Conservation (phyloP, 495 filamentous ascomycete genomes). For the Neurospora tetrasperma region DNA sequence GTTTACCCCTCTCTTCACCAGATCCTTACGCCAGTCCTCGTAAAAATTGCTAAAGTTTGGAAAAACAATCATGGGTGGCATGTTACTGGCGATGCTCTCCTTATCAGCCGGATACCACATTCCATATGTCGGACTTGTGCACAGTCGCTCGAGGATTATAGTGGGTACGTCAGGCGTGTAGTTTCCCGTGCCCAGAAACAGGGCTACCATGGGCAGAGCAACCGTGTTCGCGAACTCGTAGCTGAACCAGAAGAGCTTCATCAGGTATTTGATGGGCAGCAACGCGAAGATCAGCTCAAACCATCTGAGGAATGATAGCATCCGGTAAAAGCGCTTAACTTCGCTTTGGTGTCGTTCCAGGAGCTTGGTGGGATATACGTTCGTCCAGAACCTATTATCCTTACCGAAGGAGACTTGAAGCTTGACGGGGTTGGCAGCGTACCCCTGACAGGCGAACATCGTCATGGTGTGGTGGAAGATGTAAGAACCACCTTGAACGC, state of each 20-base stretch:
- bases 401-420: conserved; percentile 79
- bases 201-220: conserved; percentile 59
- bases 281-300: conserved; percentile 63
- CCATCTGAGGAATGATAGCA: conserved; percentile 59
- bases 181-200: conserved; percentile 74
- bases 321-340: conserved; percentile 52
- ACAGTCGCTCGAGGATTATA: conserved; percentile 66
- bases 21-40: conserved; percentile 51
- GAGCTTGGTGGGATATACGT: conserved; percentile 63
- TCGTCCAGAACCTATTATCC: conserved; percentile 69
- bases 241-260: conserved; percentile 62
- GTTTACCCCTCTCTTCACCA: conserved; percentile 51
- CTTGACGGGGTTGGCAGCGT: conserved; percentile 57
- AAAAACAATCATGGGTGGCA: conserved; percentile 75
- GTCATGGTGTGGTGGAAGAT: conserved; percentile 77
- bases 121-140: conserved; percentile 61
- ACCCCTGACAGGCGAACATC: conserved; percentile 61
- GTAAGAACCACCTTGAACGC: conserved; percentile 70
- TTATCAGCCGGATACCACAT: conserved; percentile 65
- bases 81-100: conserved; percentile 50
- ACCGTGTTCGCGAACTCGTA: conserved; percentile 65
- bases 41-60: conserved; percentile 67
- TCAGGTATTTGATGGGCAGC: conserved; percentile 58
- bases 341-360: conserved; percentile 52
- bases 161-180: conserved; percentile 67